These are phyloP conservation scores for Rhipidocladum racemiflorum DNA, from an alignment of 176 grass and related monocot species.

Conservation along the genomic window DNA sequence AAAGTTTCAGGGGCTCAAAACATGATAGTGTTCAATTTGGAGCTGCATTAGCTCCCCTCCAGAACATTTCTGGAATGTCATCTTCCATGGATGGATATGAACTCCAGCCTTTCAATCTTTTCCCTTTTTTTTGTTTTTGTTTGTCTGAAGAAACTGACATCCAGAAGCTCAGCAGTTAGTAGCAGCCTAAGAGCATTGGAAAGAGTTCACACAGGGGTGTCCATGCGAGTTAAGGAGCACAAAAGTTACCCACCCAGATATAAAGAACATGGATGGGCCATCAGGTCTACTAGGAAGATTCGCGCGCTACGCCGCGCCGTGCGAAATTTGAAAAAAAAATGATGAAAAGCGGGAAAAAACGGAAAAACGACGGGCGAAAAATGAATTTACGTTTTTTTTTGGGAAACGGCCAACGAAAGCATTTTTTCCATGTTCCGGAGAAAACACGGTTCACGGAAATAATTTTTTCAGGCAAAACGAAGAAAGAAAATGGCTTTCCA, in stretches of 20 bases:
- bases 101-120: background rate
- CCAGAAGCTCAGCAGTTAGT: background rate
- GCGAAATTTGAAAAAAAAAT: too few species aligned
- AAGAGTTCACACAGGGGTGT: background rate
- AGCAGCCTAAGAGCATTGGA: background rate
- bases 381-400: too few species aligned
- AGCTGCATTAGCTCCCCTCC: background rate
- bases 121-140: background rate
- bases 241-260: background rate
- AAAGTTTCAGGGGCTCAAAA: background rate
- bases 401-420: too few species aligned
- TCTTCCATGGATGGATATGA: background rate
- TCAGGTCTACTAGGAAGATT: too few species aligned
- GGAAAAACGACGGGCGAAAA: too few species aligned
- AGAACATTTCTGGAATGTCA: background rate
- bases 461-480: too few species aligned
- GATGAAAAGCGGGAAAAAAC: too few species aligned
- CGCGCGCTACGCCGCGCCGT: too few species aligned
- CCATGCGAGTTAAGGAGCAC: background rate
- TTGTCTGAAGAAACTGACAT: background rate
- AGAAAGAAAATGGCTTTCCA: too few species aligned
- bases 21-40: background rate
- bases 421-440: too few species aligned
- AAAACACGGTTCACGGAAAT: too few species aligned
- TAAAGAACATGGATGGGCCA: slow-evolving; percentile 1